Conservation (phyloP, 257 asterid genomes). For the Nicotiana knightiana region DNA sequence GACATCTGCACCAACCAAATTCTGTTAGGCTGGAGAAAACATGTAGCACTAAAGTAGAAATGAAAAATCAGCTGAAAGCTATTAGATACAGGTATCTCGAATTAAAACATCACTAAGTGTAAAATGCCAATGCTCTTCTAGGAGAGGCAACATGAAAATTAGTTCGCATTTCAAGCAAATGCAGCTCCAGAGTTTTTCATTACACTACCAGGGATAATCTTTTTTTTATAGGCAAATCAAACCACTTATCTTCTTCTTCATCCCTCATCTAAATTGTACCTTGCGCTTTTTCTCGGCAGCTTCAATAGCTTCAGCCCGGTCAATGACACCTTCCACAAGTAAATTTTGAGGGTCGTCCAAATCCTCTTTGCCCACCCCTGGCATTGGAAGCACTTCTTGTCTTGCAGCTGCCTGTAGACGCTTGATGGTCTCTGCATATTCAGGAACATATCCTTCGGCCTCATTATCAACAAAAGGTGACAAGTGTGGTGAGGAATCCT, state of each 20-base stretch:
- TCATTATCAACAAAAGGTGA: slow-evolving; percentile 98
- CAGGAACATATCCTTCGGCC: slow-evolving; percentile 95
- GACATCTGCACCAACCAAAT: slow-evolving; percentile 47
- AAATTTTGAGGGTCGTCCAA: slow-evolving; percentile 70
- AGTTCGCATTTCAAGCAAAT: background rate
- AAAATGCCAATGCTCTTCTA: background rate
- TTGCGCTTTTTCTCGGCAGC: slow-evolving; percentile 64
- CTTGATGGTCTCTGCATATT: slow-evolving; percentile 85
- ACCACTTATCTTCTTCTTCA: background rate
- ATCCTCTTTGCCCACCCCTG: slow-evolving; percentile 81
- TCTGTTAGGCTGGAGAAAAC: background rate
- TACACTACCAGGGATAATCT: background rate
- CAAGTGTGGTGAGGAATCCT: slow-evolving; percentile 95
- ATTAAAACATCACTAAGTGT: background rate
- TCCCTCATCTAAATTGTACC: slow-evolving; percentile 30
- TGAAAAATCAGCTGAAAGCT: background rate
- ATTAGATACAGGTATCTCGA: background rate
- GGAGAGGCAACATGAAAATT: background rate
- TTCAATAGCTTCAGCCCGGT: slow-evolving; percentile 79
- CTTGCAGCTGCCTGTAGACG: slow-evolving; percentile 85
- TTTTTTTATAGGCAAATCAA: slow-evolving; percentile 1
- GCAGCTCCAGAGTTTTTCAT: background rate
- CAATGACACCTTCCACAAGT: slow-evolving; percentile 50
- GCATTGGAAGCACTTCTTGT: slow-evolving; percentile 84
- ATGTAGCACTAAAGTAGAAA: background rate